Percentiles rank a stretch among this genome's conserved stretches.
These are phyloP conservation scores for Rhododendron ovatum DNA, from an alignment of 148 eudicot genomes.

Conservation along the genomic window DNA sequence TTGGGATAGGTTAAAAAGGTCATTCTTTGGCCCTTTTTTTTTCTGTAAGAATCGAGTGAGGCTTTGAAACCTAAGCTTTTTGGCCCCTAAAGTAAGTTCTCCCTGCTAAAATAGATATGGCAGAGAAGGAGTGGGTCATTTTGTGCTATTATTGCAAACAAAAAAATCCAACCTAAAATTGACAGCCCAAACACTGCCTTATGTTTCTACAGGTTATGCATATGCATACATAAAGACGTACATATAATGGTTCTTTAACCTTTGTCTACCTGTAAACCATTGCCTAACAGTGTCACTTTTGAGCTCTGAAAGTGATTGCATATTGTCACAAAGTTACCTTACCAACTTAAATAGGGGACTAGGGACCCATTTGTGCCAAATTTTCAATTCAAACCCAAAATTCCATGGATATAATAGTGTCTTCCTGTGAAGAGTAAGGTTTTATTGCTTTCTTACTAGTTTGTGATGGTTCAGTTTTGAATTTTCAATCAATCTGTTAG, in stretches of 20 bases:
- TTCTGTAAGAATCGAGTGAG: not conserved
- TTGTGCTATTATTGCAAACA: not conserved
- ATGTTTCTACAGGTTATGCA: not conserved
- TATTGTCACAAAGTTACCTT: slow-evolving; percentile 1
- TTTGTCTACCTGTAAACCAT: slow-evolving; percentile 1
- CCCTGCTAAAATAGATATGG: not conserved
- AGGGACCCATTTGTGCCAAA: slow-evolving; percentile 18
- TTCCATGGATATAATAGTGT: not conserved
- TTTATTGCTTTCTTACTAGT: not conserved
- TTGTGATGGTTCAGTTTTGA: slow-evolving; percentile 9
- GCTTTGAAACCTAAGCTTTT: not conserved
- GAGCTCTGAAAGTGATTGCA: slow-evolving; percentile 16
- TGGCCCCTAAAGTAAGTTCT: not conserved
- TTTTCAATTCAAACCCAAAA: not conserved
- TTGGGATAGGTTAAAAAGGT: not conserved
- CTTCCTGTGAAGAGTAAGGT: not conserved
- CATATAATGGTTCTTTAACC: not conserved
- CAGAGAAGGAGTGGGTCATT: not conserved
- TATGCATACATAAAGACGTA: not conserved
- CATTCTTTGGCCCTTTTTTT: not conserved
- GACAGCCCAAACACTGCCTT: not conserved
- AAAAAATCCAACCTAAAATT: not conserved
- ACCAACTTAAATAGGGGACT: slow-evolving; percentile 5
- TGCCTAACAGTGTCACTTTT: slow-evolving; percentile 2
- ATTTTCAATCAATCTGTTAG: not conserved